Conservation (phyloP, 2,329 filamentous ascomycete species). For the Zymoseptoria crescenta region DNA sequence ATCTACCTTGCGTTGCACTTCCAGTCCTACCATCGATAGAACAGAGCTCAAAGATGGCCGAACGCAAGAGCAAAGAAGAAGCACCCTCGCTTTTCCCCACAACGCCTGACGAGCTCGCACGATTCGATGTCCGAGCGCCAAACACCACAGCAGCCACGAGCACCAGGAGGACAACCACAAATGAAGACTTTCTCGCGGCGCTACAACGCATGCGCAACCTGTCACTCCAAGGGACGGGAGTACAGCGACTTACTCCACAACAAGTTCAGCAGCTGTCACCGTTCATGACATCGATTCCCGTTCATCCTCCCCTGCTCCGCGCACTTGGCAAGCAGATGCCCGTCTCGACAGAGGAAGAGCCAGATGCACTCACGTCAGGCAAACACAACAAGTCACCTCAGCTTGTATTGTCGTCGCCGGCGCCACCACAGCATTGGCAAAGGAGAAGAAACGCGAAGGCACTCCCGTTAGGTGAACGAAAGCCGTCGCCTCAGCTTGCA, state of each 20-base stretch:
- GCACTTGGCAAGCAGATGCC: background rate
- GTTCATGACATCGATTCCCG: background rate
- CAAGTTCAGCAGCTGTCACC: background rate
- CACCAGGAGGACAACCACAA: background rate
- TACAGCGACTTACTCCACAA: background rate
- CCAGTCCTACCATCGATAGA: background rate
- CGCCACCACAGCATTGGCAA: no score
- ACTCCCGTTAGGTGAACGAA: no score
- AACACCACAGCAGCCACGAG: background rate
- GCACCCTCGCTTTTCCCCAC: background rate
- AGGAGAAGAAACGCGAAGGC: no score
- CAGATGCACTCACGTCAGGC: no score
- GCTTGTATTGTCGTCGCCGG: no score
- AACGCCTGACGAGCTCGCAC: background rate
- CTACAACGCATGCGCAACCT: background rate
- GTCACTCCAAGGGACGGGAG: background rate
- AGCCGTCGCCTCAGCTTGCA: no score
- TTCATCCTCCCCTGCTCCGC: background rate
- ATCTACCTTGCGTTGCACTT: background rate
- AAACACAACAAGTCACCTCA: no score
- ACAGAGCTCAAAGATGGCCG: background rate
- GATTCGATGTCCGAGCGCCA: background rate
- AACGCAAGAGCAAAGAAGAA: background rate
- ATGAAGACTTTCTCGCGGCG: background rate
- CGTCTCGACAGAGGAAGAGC: no score